Evolutionary conservation across 306 rosid species (phyloP), one percentile per base, ranked within the genome.

Genomic region (Fagus sylvatica): DNA sequence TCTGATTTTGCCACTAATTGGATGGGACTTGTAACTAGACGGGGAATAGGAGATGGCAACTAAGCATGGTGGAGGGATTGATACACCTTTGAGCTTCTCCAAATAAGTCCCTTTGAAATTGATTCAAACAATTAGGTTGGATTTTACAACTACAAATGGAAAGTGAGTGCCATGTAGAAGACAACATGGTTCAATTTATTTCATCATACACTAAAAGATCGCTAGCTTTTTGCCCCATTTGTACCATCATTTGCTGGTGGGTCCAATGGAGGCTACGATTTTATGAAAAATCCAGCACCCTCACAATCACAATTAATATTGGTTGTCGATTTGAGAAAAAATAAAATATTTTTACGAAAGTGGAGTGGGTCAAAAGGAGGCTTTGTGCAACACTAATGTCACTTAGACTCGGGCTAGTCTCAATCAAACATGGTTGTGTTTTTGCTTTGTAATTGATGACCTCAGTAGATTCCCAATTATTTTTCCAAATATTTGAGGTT

Each of bases 191-290:
- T 74, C 59, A 7, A 53, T 55, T 54, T 65, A 83, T 86, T 57
- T 83, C 83, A 32, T 77, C 74, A 74, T 86, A 85, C 89, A 86
- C 87, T 80, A 55, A 83, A 80, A 83, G 83, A 71, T 77, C 69
- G 72, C 69, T 74, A 82, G 68, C 84, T 67, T 86, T 80, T 70
- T 64, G 54, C 33, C 59, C 83, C 77, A 69, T 76, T 69, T 22
- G 8, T 57, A 48, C 28, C 56, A 73, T 77, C 80, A 72, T 69
- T 76, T 74, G 70, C 51, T 64, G 82, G 84, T 62, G 78, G 86
- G 79, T 67, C 87, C 74, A 51, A 15, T 40, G 2, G 11, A 8
- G 76, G 62, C 73, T 76, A 66, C 68, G 55, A 85, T 74, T 73
- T 85, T 68, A 34, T 67, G 16, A 51, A 55, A 55, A 19, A n/a